Base-by-base conservation (phyloP, 176 grass and related monocot species). In the Rhipidocladum racemiflorum region DNA sequence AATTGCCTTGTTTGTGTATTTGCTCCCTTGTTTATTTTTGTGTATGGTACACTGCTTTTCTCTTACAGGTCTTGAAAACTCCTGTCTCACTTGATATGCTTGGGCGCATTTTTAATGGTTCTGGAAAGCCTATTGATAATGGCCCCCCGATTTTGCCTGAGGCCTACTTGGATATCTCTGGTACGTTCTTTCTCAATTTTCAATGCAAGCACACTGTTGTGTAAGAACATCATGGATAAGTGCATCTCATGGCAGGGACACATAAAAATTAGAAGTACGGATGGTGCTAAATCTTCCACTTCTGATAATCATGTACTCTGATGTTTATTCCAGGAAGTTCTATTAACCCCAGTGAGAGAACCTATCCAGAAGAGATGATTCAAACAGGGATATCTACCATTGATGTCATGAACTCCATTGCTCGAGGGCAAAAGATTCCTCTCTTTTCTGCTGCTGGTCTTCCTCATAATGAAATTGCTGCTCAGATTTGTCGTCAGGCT, bases 341-440 rank as follows among this genome's bases (percentile, higher is more conserved):
- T 60, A 99, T 99, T 72, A 99, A 99, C 74, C 97, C 97, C 7
- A 99, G 97, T 77, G 97, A 99, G 89, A 95, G 97, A 88, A 99
- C 97, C 53, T 99, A 99, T 75, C 97, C 97, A 57, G 97, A 99
- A 89, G 97, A 99, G 87, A 99, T 99, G 97, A 99, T 99, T 61
- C 97, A 99, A 83, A 99, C 97, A 44, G 97, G 97, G 32, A 99
- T 99, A 85, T 99, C 97, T 43, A 99, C 97, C 72, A 99, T 99
- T 60, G 97, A 99, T 85, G 97, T 99, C 81, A 99, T 99, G 97
- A 99, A 99, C 77, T 99, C 97, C 42, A 99, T 99, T 90, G 97
- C 97, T 87, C 82, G 97, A 87, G 97, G 97, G 15, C 97, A 99
- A 83, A 99, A 99, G 73, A 99, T 99, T 88, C 97, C 97, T 13